Evolutionary conservation across 345 rosid species (phyloP), one percentile per base, ranked within the genome.

Genomic region (Moringa oleifera): DNA sequence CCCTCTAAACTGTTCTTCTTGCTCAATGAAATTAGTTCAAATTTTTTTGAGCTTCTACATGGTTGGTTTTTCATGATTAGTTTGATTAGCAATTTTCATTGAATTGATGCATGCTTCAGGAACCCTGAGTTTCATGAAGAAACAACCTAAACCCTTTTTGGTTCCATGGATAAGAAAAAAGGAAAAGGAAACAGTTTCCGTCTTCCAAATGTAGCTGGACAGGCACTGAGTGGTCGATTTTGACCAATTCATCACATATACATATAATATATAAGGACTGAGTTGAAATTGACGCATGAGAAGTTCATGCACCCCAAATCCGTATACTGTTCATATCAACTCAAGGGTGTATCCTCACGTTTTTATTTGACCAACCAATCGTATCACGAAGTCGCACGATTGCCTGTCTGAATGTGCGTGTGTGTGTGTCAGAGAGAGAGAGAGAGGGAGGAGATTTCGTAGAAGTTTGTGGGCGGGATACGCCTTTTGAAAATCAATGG

Each of bases 271-370:
- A 21, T 17, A 33, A 17, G 8, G 19, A 24, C 52, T 53, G 41
- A 55, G 55, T 25, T 25, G 20, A 41, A 8, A 37, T 24, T 22
- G 41, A n/a, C n/a, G n/a, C n/a, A n/a, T n/a, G n/a, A 47, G 17
- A 58, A 4, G 19, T 18, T 28, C 19, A 55, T 6, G 41, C 52
- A 0, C 24, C 16, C 19, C 0, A 0, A 18, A 28, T 2, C 33
- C 8, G 8, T 28, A 28, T 28, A 18, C 20, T 20, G 15, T 12
- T 8, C n/a, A 11, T 0, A 2, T 19, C 16, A 18, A 57, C 28
- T 0, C 46, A 22, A n/a, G 36, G 37, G 24, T 54, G 20, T 24
- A 28, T 25, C 51, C 49, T 5, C 62, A 65, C 69, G 69, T 65
- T 28, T 50, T 50, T 41, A 57, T 11, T 57, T 31, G 49, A 46